These are phyloP conservation scores for Diaporthe citriasiana DNA, from an alignment of 2,329 filamentous ascomycete species.

Conservation along the genomic window DNA sequence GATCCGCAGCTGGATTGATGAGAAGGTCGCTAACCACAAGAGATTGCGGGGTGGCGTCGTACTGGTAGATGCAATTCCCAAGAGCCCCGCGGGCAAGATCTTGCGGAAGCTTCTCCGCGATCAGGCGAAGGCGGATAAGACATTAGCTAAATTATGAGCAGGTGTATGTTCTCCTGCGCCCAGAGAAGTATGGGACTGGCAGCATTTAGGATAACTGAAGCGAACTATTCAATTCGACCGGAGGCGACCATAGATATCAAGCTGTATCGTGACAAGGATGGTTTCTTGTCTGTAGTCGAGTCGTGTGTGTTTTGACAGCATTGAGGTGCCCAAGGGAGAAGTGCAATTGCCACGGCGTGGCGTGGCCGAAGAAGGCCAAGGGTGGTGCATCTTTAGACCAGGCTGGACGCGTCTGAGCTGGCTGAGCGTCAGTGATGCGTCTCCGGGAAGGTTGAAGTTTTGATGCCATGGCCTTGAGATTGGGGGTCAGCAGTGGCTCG, in stretches of 20 bases:
- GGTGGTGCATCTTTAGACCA: not conserved
- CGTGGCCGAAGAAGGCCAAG: not conserved
- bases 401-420: slow-evolving; percentile 16
- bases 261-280: not conserved
- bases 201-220: not conserved
- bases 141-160: slow-evolving; percentile 45
- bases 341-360: not conserved
- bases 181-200: too few species aligned
- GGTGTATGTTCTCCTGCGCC: not conserved
- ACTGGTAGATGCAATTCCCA: slow-evolving; percentile 71
- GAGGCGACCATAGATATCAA: not conserved
- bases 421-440: slow-evolving; percentile 29
- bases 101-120: slow-evolving; percentile 69
- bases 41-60: slow-evolving; percentile 55
- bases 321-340: not conserved
- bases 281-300: not conserved
- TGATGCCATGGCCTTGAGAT: not conserved
- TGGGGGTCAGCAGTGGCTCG: slow-evolving; percentile 1
- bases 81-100: slow-evolving; percentile 76
- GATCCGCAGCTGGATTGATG: slow-evolving; percentile 47
- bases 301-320: not conserved
- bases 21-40: slow-evolving; percentile 48
- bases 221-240: not conserved
- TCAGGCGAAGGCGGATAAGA: slow-evolving; percentile 53
- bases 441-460: slow-evolving; percentile 14